Percentiles rank a stretch among this genome's conserved stretches.
phyloP scores from a whole-genome alignment of 2,329 filamentous ascomycete genomes.

The Sphaerulina vaccinii region DNA sequence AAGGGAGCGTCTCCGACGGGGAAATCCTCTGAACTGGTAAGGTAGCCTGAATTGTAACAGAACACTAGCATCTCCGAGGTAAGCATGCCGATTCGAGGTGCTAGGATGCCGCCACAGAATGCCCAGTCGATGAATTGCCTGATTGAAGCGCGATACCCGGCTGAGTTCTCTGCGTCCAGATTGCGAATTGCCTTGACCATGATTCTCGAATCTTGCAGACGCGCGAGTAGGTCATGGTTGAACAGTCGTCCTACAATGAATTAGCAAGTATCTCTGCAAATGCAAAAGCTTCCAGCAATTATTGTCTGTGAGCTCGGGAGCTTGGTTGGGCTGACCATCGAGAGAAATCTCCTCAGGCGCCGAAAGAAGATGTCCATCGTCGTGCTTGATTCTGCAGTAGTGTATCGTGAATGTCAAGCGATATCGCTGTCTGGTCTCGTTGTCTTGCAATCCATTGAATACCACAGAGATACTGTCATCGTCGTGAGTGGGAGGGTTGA shows the following conservation, averaged over 20 bases:
- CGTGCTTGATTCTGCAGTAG: slow-evolving; percentile 10
- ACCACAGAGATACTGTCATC: background rate
- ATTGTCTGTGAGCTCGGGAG: no score
- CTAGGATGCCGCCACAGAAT: slow-evolving; percentile 5
- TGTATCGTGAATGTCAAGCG: background rate
- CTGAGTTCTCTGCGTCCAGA: slow-evolving; percentile 4
- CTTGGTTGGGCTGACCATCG: no score
- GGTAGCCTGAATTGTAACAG: background rate
- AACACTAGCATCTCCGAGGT: slow-evolving; percentile 5
- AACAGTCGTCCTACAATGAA: no score
- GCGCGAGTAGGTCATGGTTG: slow-evolving; percentile 5
- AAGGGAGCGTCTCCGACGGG: background rate
- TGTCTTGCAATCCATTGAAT: background rate
- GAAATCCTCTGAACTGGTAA: no score
- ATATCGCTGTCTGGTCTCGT: background rate
- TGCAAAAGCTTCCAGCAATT: no score
- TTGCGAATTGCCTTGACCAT: slow-evolving; percentile 3
- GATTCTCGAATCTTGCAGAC: slow-evolving; percentile 3
- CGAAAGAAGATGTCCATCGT: slow-evolving; percentile 3
- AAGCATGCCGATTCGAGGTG: background rate
- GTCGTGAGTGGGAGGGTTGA: background rate
- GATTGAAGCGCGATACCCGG: slow-evolving; percentile 4
- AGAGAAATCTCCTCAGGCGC: slow-evolving; percentile 5
- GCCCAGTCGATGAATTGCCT: slow-evolving; percentile 5
- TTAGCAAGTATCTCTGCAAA: no score